phyloP scores from a whole-genome alignment of 352 stramenopile genomes.

The Pythium dissimile region DNA sequence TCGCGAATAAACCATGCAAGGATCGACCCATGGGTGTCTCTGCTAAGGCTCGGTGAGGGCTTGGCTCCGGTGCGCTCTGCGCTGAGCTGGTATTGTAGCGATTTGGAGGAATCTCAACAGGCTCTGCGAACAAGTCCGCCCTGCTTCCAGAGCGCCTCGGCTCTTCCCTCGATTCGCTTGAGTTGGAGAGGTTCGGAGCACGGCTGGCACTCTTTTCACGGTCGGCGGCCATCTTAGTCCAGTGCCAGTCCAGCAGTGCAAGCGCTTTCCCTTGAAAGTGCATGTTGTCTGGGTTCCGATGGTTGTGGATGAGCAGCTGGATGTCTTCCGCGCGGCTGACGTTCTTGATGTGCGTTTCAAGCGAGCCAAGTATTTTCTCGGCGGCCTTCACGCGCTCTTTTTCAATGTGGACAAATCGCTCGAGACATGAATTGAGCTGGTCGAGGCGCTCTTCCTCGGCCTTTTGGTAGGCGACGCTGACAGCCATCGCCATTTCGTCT shows the following conservation, averaged over 20 bases:
- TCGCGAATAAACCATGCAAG: conserved; percentile 48
- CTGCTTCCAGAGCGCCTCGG: background rate
- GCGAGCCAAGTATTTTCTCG: conserved; percentile 49
- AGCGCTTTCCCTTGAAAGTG: conserved; percentile 86
- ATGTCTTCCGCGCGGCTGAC: conserved; percentile 79
- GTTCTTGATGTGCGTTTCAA: conserved; percentile 57
- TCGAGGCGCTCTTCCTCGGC: conserved; percentile 81
- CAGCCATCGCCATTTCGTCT: conserved; percentile 88
- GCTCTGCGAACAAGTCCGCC: conserved; percentile 15
- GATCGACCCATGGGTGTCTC: conserved; percentile 55
- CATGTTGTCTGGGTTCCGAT: conserved; percentile 81
- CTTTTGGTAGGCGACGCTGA: conserved; percentile 84
- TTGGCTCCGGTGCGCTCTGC: conserved; percentile 11
- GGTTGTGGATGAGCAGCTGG: conserved; percentile 82
- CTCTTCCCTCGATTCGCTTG: background rate
- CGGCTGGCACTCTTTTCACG: conserved; percentile 19
- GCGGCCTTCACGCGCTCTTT: conserved; percentile 64
- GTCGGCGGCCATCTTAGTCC: conserved; percentile 44
- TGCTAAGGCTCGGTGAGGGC: conserved; percentile 46
- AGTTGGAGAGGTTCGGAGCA: background rate
- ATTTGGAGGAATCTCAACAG: conserved; percentile 15
- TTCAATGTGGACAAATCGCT: conserved; percentile 73
- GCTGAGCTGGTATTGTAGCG: background rate
- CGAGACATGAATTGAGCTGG: conserved; percentile 66
- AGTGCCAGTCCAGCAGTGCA: conserved; percentile 85